Base-by-base conservation (phyloP, 768 basidiomycete genomes). In the Leccinum sublutescens region DNA sequence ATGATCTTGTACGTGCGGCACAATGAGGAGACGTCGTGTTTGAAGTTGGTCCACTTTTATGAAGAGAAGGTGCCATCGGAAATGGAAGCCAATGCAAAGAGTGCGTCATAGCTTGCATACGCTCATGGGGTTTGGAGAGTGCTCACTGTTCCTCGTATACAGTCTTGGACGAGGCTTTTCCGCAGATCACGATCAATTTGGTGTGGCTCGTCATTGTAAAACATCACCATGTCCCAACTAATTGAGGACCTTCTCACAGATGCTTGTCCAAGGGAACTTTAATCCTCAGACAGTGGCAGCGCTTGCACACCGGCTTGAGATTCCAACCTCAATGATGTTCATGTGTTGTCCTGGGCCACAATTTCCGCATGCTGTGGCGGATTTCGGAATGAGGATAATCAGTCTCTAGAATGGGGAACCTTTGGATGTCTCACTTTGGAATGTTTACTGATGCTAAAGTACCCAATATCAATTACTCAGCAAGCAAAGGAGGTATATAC, bases 11-110 rank as follows among this genome's bases (percentile, higher is more conserved):
- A 91, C 62, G 85, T 89, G 2, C 73, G 76, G 45, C 75, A 78
- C 57, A 90, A 88, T 64, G 89, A 91, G 69, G 84, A 86, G 63
- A 91, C 89, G 0, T 80, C 86, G 0, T 79, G 82, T 63, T 64
- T 91, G 56, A 88, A 88, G 71, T 79, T 91, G 12, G 78, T 89
- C 4, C 87, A 89, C 64, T 89, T 88, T 64, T 77, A 80, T 57
- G 79, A 85, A 27, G 76, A 73, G 23, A 82, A 81, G 31, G 76
- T 85, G 25, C 89, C 89, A 1, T 85, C 85, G 0, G 89, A 91
- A 65, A 71, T 91, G 64, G 88, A 86, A 67, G 86, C 87, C 5
- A 91, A 90, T 65, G 78, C 81, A 33, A 87, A 84, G 67, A 84
- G 85, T 84, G 54, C 23, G 76, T 66, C 48, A n/a, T n/a, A 9